Conservation (phyloP, 345 rosid genomes). For the Syzygium grande region DNA sequence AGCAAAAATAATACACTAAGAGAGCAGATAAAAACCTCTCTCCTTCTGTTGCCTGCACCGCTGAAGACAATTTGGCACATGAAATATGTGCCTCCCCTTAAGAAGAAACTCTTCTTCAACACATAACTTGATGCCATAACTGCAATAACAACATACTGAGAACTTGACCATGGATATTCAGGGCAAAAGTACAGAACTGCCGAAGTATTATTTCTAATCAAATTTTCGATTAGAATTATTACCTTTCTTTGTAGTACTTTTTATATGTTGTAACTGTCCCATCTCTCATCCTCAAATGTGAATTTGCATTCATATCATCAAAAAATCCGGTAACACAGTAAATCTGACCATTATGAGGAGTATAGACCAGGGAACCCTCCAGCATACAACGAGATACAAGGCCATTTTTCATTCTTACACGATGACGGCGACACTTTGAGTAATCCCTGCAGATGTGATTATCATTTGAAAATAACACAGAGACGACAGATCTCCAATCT, state of each 20-base stretch:
- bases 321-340: conserved; percentile 47
- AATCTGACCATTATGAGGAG: conserved; percentile 61
- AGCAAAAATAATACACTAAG: not conserved
- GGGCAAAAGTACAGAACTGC: not conserved
- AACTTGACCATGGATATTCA: not conserved
- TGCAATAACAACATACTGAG: conserved; percentile 11
- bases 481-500: conserved; percentile 48
- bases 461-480: conserved; percentile 22
- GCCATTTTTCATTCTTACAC: conserved; percentile 43
- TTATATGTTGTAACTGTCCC: conserved; percentile 36
- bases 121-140: conserved; percentile 40
- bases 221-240: not conserved
- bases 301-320: conserved; percentile 40
- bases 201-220: not conserved
- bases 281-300: conserved; percentile 32
- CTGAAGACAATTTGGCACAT: conserved; percentile 38
- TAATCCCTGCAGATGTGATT: conserved; percentile 20
- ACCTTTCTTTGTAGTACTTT: conserved; percentile 49
- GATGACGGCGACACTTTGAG: conserved; percentile 7
- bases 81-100: conserved; percentile 49
- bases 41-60: conserved; percentile 33
- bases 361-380: conserved; percentile 52
- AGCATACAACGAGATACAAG: conserved; percentile 37
- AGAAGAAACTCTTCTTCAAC: conserved; percentile 33
- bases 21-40: conserved; percentile 35